phyloP scores from a whole-genome alignment of 208 protist genomes.

The Entamoeba histolytica region DNA sequence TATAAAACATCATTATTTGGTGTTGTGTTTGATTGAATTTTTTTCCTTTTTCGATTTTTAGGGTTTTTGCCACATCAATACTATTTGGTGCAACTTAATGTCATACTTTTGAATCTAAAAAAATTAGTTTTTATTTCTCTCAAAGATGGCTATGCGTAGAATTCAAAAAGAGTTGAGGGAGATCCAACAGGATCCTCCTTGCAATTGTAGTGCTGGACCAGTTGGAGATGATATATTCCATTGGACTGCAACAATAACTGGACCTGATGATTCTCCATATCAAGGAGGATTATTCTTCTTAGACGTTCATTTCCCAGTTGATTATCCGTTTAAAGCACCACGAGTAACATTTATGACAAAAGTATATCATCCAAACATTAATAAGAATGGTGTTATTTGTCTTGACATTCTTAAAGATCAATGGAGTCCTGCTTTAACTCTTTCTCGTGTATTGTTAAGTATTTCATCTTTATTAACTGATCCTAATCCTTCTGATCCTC shows the following conservation, averaged over 20 bases:
- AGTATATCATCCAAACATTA: conserved; percentile 20
- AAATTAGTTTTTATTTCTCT: too few relatives aligned
- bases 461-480: conserved; percentile 14
- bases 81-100: too few relatives aligned
- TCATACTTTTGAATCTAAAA: too few relatives aligned
- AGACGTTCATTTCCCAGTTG: background rate
- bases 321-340: conserved; percentile 19
- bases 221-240: conserved; percentile 74
- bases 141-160: background rate
- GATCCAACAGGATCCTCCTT: conserved; percentile 67
- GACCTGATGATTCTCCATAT: conserved; percentile 52
- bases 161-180: conserved; percentile 59
- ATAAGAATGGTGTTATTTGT: conserved; percentile 12
- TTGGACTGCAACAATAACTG: conserved; percentile 81
- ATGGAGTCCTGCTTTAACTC: background rate
- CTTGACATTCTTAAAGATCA: background rate
- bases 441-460: background rate
- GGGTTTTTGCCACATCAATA: too few relatives aligned
- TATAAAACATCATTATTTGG: background rate
- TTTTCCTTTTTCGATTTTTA: background rate
- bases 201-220: conserved; percentile 72
- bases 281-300: conserved; percentile 44
- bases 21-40: background rate
- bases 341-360: conserved; percentile 11
- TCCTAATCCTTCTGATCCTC: conserved; percentile 10